Percentiles rank a stretch among this genome's conserved stretches.
phyloP scores from a whole-genome alignment of 2,329 filamentous ascomycete genomes.

The Aspergillus proliferans region DNA sequence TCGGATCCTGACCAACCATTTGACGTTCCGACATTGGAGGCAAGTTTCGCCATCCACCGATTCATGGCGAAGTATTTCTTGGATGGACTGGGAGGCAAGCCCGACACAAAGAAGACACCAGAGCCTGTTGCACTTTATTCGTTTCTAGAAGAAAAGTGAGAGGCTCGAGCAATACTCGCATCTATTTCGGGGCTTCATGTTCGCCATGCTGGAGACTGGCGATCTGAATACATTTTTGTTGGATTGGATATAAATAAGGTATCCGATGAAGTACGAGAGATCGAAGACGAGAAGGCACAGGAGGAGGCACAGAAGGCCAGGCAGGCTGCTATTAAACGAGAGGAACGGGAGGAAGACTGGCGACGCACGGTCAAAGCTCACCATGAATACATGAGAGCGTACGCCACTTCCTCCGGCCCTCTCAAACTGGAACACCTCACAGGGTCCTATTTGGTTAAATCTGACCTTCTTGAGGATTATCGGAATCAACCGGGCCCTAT shows the following conservation, averaged over 20 bases:
- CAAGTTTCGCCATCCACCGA: not conserved
- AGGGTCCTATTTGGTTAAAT: too few relatives aligned
- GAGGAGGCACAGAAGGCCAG: not conserved
- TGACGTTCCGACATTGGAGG: not conserved
- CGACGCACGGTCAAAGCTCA: too few relatives aligned
- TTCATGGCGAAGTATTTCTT: not conserved
- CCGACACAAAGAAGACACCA: not conserved
- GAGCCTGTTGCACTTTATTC: not conserved
- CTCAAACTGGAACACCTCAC: too few relatives aligned
- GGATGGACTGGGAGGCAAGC: not conserved
- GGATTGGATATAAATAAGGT: not conserved
- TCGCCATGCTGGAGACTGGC: not conserved
- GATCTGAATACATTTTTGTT: not conserved
- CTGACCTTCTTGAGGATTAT: too few relatives aligned
- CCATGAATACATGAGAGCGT: too few relatives aligned
- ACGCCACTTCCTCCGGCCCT: too few relatives aligned
- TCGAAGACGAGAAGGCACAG: not conserved
- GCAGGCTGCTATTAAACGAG: too few relatives aligned
- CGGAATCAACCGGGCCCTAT: too few relatives aligned
- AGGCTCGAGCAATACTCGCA: not conserved
- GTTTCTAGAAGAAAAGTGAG: not conserved
- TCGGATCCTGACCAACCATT: not conserved
- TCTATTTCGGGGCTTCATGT: not conserved
- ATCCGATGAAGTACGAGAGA: not conserved
- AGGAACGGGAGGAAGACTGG: too few relatives aligned